Percentiles rank a stretch among this genome's conserved stretches.
Conservation (phyloP, 495 filamentous ascomycete genomes). For the Collariella sp. region DNA sequence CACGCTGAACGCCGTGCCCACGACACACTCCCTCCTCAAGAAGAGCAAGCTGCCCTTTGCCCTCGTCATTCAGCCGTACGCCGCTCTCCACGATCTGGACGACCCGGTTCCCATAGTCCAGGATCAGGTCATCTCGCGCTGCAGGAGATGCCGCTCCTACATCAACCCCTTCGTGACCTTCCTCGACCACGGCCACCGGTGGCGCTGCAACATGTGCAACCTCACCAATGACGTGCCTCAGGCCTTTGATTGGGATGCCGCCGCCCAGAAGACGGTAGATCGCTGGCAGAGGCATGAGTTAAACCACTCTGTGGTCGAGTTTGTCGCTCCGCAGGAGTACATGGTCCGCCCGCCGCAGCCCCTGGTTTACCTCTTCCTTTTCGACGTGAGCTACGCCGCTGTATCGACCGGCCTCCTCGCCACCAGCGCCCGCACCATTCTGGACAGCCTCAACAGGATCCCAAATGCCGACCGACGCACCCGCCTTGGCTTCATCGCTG, state of each 20-base stretch:
- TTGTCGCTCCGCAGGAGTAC: slow-evolving; percentile 96
- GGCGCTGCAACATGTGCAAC: slow-evolving; percentile 99
- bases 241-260: slow-evolving; percentile 95
- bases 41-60: slow-evolving; percentile 94
- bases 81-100: slow-evolving; percentile 82
- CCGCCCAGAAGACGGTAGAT: slow-evolving; percentile 80
- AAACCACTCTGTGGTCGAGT: slow-evolving; percentile 91
- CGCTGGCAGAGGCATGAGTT: slow-evolving; percentile 83
- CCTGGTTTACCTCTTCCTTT: slow-evolving; percentile 93
- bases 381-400: slow-evolving; percentile 90
- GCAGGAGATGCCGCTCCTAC: slow-evolving; percentile 88
- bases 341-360: slow-evolving; percentile 98
- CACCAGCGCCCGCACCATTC: slow-evolving; percentile 85
- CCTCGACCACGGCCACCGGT: slow-evolving; percentile 92
- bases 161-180: slow-evolving; percentile 97
- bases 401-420: slow-evolving; percentile 91
- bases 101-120: slow-evolving; percentile 86
- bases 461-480: slow-evolving; percentile 93
- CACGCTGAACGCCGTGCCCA: slow-evolving; percentile 86
- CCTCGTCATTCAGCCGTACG: slow-evolving; percentile 92
- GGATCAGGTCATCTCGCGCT: slow-evolving; percentile 95
- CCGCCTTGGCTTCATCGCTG: slow-evolving; percentile 86
- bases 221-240: slow-evolving; percentile 97
- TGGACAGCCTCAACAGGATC: slow-evolving; percentile 92
- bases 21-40: slow-evolving; percentile 83